These are phyloP conservation scores for Rhizoclosmatium globosum DNA, from an alignment of 192 early-diverging fungal species.

Conservation along the genomic window DNA sequence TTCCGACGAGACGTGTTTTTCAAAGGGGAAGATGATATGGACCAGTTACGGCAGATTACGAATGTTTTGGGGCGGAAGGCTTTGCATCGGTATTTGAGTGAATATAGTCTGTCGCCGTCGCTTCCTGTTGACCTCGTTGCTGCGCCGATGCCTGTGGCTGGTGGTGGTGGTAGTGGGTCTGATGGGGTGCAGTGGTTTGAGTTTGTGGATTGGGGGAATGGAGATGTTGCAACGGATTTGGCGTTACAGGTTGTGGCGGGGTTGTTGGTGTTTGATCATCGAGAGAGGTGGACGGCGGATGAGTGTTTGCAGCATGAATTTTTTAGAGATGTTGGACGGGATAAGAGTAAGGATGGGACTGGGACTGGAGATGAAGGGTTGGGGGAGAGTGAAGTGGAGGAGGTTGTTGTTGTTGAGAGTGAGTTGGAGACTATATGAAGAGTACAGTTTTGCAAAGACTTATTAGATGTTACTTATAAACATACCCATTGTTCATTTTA, in stretches of 20 bases:
- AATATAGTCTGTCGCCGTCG: constrained; percentile 27
- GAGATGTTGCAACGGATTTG: constrained; percentile 39
- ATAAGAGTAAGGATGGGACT: no score
- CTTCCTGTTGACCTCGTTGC: constrained; percentile 10
- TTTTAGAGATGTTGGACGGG: constrained; percentile 38
- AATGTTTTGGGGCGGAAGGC: constrained; percentile 47
- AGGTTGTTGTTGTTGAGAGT: no score
- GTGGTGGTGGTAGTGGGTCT: no score
- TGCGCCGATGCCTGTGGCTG: neutral
- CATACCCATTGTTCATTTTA: no score
- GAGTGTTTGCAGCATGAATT: constrained; percentile 43
- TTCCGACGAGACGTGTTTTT: constrained; percentile 51
- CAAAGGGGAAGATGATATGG: constrained; percentile 46
- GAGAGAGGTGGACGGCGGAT: constrained; percentile 41
- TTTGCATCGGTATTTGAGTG: constrained; percentile 41
- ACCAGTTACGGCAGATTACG: constrained; percentile 51
- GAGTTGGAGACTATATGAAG: no score
- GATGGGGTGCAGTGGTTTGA: constrained; percentile 26
- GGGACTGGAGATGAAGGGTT: no score
- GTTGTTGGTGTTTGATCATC: constrained; percentile 47
- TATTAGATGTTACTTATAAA: no score
- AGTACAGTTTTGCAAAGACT: no score
- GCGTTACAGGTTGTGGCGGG: constrained; percentile 44
- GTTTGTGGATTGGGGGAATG: constrained; percentile 35
- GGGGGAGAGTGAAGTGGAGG: no score